phyloP scores from a whole-genome alignment of 2,329 filamentous ascomycete genomes.

The Colletotrichum orchidophilum region DNA sequence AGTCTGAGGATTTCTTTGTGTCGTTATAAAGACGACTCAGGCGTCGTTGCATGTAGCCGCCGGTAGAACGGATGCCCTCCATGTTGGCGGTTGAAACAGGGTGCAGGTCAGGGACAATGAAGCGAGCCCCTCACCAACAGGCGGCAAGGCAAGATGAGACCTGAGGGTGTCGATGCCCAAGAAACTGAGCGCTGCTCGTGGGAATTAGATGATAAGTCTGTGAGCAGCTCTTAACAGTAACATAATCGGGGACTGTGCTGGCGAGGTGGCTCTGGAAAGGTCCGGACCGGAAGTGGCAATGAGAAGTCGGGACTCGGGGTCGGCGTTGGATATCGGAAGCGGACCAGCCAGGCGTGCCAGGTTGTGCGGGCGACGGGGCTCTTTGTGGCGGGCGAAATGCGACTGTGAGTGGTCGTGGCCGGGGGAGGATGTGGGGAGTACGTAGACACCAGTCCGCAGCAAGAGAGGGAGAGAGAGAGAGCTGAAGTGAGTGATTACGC shows the following conservation, averaged over 20 bases:
- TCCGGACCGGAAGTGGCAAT: background rate
- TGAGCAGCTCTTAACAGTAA: background rate
- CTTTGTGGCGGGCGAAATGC: slow-evolving; percentile 7
- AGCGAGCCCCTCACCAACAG: slow-evolving; percentile 21
- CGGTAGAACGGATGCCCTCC: slow-evolving; percentile 61
- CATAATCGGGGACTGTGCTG: background rate
- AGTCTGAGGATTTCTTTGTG: slow-evolving; percentile 81
- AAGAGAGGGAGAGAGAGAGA: too few relatives aligned
- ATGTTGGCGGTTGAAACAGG: slow-evolving; percentile 43
- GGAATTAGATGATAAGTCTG: background rate
- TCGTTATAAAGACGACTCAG: slow-evolving; percentile 82
- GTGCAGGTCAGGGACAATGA: background rate
- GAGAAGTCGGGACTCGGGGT: slow-evolving; percentile 14
- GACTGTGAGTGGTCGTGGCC: background rate
- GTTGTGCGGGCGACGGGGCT: slow-evolving; percentile 14
- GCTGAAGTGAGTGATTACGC: slow-evolving; percentile 6
- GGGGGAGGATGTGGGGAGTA: slow-evolving; percentile 6
- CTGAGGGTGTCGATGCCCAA: background rate
- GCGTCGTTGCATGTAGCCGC: slow-evolving; percentile 67
- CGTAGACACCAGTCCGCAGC: slow-evolving; percentile 8
- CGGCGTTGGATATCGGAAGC: slow-evolving; percentile 15
- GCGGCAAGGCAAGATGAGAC: background rate
- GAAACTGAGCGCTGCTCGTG: background rate
- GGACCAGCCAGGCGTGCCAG: slow-evolving; percentile 12
- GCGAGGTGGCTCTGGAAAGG: background rate